These are phyloP conservation scores for Effrenium voratum DNA, from an alignment of 73 alveolate species.

Conservation along the genomic window DNA sequence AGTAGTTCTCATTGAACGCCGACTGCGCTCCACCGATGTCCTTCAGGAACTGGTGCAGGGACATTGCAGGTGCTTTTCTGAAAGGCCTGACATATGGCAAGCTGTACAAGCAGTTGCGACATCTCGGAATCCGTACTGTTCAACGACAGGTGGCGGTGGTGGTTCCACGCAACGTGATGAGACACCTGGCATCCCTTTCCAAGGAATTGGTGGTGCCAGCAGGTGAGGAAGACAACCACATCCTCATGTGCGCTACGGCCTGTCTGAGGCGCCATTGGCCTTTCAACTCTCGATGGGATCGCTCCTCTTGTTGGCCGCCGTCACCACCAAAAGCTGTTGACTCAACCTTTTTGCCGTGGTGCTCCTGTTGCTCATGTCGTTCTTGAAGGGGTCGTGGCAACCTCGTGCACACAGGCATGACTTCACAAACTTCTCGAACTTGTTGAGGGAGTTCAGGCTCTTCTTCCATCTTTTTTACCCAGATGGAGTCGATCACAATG, in stretches of 20 bases:
- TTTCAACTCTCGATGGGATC: not conserved
- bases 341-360: not conserved
- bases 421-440: no score
- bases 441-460: not conserved
- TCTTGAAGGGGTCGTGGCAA: not conserved
- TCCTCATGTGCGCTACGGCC: not conserved
- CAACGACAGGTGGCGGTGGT: no score
- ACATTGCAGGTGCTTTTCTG: no score
- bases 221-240: no score
- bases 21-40: not conserved
- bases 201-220: no score
- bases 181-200: no score
- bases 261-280: not conserved
- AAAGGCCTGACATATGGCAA: no score
- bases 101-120: no score
- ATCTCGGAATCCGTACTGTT: no score
- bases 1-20: not conserved
- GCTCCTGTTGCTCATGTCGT: not conserved
- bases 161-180: no score
- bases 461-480: not conserved
- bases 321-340: not conserved
- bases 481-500: not conserved
- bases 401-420: not conserved
- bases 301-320: not conserved
- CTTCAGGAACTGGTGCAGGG: not conserved